Evolutionary conservation across 2,329 filamentous ascomycete species (phyloP).

Genomic region (Aspergillus neotritici): DNA sequence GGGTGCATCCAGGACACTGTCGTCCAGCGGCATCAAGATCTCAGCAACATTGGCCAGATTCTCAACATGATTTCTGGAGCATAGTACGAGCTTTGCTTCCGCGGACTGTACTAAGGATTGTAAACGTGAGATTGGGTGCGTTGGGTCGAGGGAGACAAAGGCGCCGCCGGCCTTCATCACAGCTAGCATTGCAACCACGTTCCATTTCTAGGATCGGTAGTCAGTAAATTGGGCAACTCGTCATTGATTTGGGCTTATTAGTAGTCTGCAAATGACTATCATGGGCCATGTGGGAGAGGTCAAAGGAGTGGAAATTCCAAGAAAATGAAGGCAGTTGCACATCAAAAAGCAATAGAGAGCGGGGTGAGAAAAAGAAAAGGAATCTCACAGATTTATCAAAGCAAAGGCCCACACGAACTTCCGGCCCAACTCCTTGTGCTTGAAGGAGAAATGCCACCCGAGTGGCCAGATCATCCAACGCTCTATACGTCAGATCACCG

Average conservation of each 20-base stretch:
- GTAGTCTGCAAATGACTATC: no score
- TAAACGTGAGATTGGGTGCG: conserved; percentile 34
- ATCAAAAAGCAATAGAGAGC: not conserved
- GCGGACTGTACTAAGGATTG: conserved; percentile 31
- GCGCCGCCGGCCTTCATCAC: conserved; percentile 41
- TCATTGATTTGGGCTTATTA: no score
- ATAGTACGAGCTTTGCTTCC: conserved; percentile 29
- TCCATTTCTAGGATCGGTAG: conserved; percentile 32
- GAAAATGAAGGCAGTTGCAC: no score
- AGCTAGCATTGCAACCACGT: conserved; percentile 37
- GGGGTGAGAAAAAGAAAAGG: not conserved
- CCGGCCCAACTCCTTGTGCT: conserved; percentile 37
- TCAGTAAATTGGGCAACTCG: no score
- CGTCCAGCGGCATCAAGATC: conserved; percentile 25
- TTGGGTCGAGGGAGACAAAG: conserved; percentile 39
- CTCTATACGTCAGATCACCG: conserved; percentile 33
- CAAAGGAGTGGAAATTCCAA: no score
- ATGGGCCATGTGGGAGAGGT: no score
- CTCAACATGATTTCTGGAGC: conserved; percentile 23
- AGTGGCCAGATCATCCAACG: conserved; percentile 35
- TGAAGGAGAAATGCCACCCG: conserved; percentile 34
- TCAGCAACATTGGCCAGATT: conserved; percentile 19
- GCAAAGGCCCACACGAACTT: conserved; percentile 33
- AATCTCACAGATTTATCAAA: conserved; percentile 40
- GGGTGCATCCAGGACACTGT: conserved; percentile 20